Conservation (phyloP, 1,139 yeast genomes). For the Yamadazyma atlantica region DNA sequence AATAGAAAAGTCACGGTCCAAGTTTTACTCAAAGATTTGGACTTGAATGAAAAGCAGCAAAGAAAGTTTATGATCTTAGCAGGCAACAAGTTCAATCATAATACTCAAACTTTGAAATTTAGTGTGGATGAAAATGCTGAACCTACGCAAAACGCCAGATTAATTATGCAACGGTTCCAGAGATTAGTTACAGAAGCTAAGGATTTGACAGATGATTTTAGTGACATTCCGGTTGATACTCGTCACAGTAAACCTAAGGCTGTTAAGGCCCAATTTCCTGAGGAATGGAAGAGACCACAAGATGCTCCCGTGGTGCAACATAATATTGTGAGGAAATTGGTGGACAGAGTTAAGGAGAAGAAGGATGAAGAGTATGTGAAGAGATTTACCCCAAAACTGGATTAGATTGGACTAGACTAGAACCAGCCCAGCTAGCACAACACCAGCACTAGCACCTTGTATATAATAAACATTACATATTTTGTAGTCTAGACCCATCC, state of each 20-base stretch:
- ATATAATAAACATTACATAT: background rate
- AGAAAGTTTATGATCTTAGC: constrained; percentile 81
- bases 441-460: background rate
- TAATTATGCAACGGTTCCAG: constrained; percentile 62
- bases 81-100: constrained; percentile 72
- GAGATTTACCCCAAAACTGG: constrained; percentile 26
- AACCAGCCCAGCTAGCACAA: background rate
- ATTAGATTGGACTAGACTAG: background rate
- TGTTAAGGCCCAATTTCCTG: constrained; percentile 60
- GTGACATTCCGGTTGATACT: constrained; percentile 79
- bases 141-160: constrained; percentile 84
- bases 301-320: constrained; percentile 52
- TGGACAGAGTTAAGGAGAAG: constrained; percentile 30
- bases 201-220: constrained; percentile 60
- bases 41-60: constrained; percentile 48
- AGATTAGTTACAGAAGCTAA: constrained; percentile 66
- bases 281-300: constrained; percentile 80
- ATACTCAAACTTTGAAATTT: constrained; percentile 58
- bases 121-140: constrained; percentile 64
- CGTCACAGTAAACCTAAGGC: constrained; percentile 60
- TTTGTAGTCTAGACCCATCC: no score
- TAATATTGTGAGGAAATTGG: constrained; percentile 31
- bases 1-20: constrained; percentile 67
- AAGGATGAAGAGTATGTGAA: constrained; percentile 35
- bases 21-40: constrained; percentile 55